A percentile compares a stretch with the other conserved stretches of the same genome.
phyloP scores from a whole-genome alignment of 495 filamentous ascomycete genomes.

The Aspergillus incahuasiensis region DNA sequence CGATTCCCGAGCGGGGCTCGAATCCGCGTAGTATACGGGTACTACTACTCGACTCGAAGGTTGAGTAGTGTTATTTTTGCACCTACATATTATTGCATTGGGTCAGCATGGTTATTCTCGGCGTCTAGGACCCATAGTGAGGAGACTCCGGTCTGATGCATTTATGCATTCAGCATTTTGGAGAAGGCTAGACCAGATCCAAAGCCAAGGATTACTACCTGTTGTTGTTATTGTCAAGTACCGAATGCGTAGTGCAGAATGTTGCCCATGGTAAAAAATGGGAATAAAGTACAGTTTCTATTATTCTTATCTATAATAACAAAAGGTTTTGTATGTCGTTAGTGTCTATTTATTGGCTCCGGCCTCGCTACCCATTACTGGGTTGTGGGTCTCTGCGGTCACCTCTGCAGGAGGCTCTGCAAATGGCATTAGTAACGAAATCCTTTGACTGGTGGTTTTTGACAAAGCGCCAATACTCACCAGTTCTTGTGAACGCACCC shows the following conservation, averaged over 20 bases:
- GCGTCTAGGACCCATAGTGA: too few species aligned
- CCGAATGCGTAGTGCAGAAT: background rate
- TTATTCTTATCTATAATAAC: slow-evolving; percentile 38
- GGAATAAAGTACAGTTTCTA: slow-evolving; percentile 18
- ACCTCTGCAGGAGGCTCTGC: slow-evolving; percentile 56
- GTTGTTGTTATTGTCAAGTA: background rate
- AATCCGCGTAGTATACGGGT: too few species aligned
- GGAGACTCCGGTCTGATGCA: too few species aligned
- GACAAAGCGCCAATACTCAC: slow-evolving; percentile 33
- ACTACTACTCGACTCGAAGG: too few species aligned
- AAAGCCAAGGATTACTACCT: too few species aligned
- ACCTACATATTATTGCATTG: too few species aligned
- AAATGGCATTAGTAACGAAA: slow-evolving; percentile 21
- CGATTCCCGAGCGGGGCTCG: too few species aligned
- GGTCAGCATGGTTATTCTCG: too few species aligned
- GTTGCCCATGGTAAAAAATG: background rate
- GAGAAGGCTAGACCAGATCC: too few species aligned
- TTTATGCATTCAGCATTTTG: too few species aligned
- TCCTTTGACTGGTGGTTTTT: background rate
- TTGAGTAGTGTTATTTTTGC: too few species aligned
- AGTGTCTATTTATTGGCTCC: slow-evolving; percentile 44
- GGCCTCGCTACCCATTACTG: slow-evolving; percentile 32
- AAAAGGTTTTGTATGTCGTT: slow-evolving; percentile 24
- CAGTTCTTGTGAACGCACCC: slow-evolving; percentile 71
- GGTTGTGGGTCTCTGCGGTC: slow-evolving; percentile 31